Evolutionary conservation across 345 rosid species (phyloP).

Genomic region (Eucalyptus pauciflora): DNA sequence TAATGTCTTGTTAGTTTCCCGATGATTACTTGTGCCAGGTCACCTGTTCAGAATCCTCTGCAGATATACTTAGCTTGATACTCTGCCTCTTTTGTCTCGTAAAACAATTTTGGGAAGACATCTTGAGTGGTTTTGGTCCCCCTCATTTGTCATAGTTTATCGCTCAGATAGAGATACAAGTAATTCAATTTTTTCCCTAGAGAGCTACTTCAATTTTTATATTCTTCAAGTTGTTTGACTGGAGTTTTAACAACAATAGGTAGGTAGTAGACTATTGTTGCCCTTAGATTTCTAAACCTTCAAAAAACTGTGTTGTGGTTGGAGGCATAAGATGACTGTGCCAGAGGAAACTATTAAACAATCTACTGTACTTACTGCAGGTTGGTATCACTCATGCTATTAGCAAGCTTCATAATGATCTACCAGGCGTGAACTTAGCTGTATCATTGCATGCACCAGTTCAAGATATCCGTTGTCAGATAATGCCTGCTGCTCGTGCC

Average conservation of each 20-base stretch:
- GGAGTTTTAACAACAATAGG: background rate
- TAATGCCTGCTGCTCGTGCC: conserved; percentile 99
- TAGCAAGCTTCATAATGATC: conserved; percentile 79
- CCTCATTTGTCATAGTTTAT: background rate
- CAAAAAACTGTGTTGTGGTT: background rate
- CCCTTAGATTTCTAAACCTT: background rate
- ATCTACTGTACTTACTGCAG: conserved; percentile 18
- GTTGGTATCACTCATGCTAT: conserved; percentile 91
- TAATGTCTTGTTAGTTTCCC: background rate
- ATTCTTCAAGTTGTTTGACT: background rate
- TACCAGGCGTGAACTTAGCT: conserved; percentile 94
- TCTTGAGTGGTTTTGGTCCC: background rate
- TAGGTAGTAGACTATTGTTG: background rate
- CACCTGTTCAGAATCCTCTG: background rate
- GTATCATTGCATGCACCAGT: conserved; percentile 95
- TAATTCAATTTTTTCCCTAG: background rate
- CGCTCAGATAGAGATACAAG: background rate
- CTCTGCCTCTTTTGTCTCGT: background rate
- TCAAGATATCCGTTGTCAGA: conserved; percentile 90
- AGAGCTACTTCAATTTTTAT: background rate
- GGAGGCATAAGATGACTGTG: background rate
- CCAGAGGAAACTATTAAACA: background rate
- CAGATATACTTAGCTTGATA: background rate
- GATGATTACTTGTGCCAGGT: background rate
- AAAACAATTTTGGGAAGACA: background rate